Evolutionary conservation across 208 protist genomes (phyloP).

Genomic region (Trypanosoma grayi): DNA sequence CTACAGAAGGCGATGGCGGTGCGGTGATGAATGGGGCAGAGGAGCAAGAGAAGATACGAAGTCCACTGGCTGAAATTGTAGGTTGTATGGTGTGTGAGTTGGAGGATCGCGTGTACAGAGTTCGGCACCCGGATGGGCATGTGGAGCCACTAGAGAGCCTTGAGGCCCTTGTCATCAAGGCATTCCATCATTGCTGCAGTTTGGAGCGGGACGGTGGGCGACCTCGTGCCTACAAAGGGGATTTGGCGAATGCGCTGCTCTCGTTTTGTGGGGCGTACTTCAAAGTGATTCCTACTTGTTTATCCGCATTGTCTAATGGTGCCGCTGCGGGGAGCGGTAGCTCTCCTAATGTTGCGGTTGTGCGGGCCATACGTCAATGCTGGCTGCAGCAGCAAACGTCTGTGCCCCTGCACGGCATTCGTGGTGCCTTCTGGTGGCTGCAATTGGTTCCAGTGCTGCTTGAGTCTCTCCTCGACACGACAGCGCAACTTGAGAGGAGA

Average conservation of each 20-base stretch:
- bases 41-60: background rate
- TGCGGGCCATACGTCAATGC: conserved; percentile 29
- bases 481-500: background rate
- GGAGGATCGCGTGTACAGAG: conserved; percentile 5
- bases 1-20: background rate
- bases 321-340: background rate
- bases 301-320: background rate
- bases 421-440: conserved; percentile 36
- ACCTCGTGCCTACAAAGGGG: conserved; percentile 4
- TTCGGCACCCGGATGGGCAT: background rate
- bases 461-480: conserved; percentile 13
- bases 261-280: conserved; percentile 22
- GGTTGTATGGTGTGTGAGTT: conserved; percentile 12
- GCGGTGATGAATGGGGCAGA: no score
- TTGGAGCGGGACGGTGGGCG: background rate
- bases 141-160: conserved; percentile 8
- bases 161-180: conserved; percentile 6
- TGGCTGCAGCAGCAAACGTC: conserved; percentile 28
- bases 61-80: background rate
- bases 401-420: conserved; percentile 33
- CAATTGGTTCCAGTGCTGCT: conserved; percentile 26
- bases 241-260: conserved; percentile 9
- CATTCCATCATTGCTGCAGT: conserved; percentile 15
- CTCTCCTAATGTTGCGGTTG: background rate
- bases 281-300: conserved; percentile 13